Conservation (phyloP, 345 rosid species). For the Firmiana major region DNA sequence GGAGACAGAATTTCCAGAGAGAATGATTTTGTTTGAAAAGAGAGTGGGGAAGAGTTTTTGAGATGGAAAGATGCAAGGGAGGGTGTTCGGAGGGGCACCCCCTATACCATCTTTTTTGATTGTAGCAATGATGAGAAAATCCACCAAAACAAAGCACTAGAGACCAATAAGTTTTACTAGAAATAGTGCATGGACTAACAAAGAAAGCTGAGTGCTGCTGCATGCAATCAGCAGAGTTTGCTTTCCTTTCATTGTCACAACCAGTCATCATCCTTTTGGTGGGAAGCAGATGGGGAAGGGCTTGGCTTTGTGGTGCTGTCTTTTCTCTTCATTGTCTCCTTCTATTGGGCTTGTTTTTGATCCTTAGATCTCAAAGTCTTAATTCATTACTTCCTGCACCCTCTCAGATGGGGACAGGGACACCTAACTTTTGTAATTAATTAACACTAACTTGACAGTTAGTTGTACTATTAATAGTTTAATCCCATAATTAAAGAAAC, state of each 20-base stretch:
- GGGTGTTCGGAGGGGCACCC: conserved; percentile 11
- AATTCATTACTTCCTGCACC: not conserved
- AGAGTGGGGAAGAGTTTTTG: conserved; percentile 12
- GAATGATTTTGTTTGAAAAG: conserved; percentile 64
- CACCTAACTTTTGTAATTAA: not conserved
- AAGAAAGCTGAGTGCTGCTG: conserved; percentile 9
- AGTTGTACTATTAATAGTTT: not conserved
- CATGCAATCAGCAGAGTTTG: conserved; percentile 25
- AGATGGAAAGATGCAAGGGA: conserved; percentile 25
- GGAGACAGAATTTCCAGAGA: conserved; percentile 76
- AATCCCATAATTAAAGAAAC: not conserved
- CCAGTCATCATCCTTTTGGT: conserved; percentile 14
- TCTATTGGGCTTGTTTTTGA: conserved; percentile 17
- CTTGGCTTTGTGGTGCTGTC: conserved; percentile 12
- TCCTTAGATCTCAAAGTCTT: not conserved
- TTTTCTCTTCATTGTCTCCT: conserved; percentile 30
- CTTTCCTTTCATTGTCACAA: conserved; percentile 32
- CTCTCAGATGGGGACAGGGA: not conserved
- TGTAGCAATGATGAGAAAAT: conserved; percentile 59
- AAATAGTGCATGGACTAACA: conserved; percentile 28
- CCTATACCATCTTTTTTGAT: conserved; percentile 33
- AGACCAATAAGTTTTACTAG: conserved; percentile 33
- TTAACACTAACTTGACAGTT: not conserved
- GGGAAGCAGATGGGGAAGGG: conserved; percentile 28
- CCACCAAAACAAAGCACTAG: conserved; percentile 34